A percentile compares a stretch with the other conserved stretches of the same genome.
Evolutionary conservation across 179 eudicot genomes (phyloP).

Genomic region (Camellia oleifera): DNA sequence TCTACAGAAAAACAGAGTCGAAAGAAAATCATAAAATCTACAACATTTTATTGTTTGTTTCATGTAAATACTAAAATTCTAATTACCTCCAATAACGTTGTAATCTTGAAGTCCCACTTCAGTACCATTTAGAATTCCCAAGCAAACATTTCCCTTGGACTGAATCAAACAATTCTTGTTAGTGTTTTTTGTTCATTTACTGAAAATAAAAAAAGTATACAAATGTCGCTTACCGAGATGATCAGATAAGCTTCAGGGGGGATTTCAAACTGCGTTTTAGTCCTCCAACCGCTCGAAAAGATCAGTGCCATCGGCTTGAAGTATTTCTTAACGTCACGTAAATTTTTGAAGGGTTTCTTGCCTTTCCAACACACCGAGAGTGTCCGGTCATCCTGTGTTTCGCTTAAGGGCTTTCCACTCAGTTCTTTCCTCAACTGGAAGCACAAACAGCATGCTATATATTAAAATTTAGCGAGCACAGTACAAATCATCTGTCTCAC

Average conservation of each 20-base stretch:
- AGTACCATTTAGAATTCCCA: constrained; percentile 82
- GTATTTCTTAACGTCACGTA: constrained; percentile 53
- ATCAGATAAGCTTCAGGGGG: constrained; percentile 80
- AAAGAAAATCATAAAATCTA: background rate
- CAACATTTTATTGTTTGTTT: no score
- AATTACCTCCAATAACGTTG: constrained; percentile 86
- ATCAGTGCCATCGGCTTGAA: constrained; percentile 72
- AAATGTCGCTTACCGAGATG: constrained; percentile 50
- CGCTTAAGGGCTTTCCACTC: constrained; percentile 47
- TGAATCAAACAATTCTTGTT: constrained; percentile 19
- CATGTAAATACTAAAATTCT: background rate
- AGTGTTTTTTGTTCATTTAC: background rate
- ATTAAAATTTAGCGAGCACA: background rate
- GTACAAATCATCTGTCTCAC: no score
- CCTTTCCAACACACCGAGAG: constrained; percentile 95
- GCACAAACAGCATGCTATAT: background rate
- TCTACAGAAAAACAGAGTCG: constrained; percentile 39
- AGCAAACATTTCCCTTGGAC: constrained; percentile 86
- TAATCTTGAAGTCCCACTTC: constrained; percentile 60
- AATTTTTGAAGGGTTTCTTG: constrained; percentile 53
- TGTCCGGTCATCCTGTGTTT: constrained; percentile 62
- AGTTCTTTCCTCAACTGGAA: constrained; percentile 64
- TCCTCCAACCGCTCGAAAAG: constrained; percentile 53
- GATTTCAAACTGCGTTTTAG: constrained; percentile 59
- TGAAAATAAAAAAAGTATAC: background rate